phyloP scores from a whole-genome alignment of 805 yeast genomes.

The Priceomyces haplophilus region DNA sequence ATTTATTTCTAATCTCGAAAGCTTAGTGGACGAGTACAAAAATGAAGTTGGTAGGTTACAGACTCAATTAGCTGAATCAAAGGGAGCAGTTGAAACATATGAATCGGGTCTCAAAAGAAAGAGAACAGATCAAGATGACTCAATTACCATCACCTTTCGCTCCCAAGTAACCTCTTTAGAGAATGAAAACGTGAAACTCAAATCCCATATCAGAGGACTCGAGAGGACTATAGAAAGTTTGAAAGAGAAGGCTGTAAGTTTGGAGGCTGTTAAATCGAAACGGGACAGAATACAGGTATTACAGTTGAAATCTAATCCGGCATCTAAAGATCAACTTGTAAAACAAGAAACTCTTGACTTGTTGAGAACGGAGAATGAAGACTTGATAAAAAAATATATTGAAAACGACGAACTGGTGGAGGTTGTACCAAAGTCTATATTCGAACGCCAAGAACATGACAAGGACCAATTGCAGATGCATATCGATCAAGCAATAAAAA shows the following conservation, averaged over 20 bases:
- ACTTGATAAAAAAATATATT: conserved; percentile 37
- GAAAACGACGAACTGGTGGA: conserved; percentile 17
- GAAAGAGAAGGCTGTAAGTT: conserved; percentile 32
- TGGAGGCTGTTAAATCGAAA: conserved; percentile 17
- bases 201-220: conserved; percentile 33
- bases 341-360: conserved; percentile 50
- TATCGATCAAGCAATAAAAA: conserved; percentile 49
- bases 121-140: conserved; percentile 18
- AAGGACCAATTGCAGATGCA: conserved; percentile 45
- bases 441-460: conserved; percentile 60
- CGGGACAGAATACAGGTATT: conserved; percentile 44
- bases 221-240: conserved; percentile 34
- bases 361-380: conserved; percentile 57
- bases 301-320: conserved; percentile 66
- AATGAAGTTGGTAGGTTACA: conserved; percentile 45
- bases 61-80: conserved; percentile 23
- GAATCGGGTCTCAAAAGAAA: conserved; percentile 27
- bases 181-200: conserved; percentile 38
- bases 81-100: conserved; percentile 9
- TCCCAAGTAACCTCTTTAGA: conserved; percentile 26
- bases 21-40: conserved; percentile 55
- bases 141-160: conserved; percentile 7
- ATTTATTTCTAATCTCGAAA: conserved; percentile 41
- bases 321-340: conserved; percentile 56
- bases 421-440: conserved; percentile 57